Evolutionary conservation across 2,329 filamentous ascomycete species (phyloP).

Genomic region (Furcasterigmium sp.): DNA sequence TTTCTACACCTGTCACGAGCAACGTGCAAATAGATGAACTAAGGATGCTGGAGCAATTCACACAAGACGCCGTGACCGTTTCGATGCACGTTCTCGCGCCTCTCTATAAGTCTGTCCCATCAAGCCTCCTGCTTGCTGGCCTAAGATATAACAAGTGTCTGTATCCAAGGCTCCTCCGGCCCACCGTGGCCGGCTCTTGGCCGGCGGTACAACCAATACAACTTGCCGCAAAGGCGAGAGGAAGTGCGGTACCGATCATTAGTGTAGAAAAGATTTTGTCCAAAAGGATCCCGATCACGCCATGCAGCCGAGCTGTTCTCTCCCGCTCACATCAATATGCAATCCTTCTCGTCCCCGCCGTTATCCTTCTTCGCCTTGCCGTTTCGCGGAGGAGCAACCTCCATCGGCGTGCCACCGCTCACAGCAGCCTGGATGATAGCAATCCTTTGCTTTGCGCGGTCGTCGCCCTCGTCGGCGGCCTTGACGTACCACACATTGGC

Average conservation of each 20-base stretch:
- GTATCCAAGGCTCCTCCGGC: neutral
- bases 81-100: too few relatives aligned
- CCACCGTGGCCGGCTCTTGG: neutral
- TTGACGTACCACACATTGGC: conserved; percentile 98
- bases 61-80: too few relatives aligned
- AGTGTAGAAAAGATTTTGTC: conserved; percentile 8
- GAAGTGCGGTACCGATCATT: conserved; percentile 6
- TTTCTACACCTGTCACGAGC: too few relatives aligned
- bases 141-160: too few relatives aligned
- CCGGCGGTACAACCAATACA: too few relatives aligned
- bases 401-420: conserved; percentile 52
- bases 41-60: too few relatives aligned
- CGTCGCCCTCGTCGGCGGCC: conserved; percentile 87
- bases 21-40: too few relatives aligned
- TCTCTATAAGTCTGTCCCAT: neutral
- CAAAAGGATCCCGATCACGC: conserved; percentile 7
- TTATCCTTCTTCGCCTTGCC: conserved; percentile 45
- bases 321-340: conserved; percentile 48
- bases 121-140: too few relatives aligned
- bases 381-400: conserved; percentile 45
- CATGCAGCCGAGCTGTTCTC: conserved; percentile 2
- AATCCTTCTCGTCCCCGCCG: conserved; percentile 48
- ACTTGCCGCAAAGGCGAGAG: conserved; percentile 6
- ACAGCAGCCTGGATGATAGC: conserved; percentile 83
- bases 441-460: conserved; percentile 80